Evolutionary conservation across 495 filamentous ascomycete species (phyloP).

Genomic region (Neurospora pannonica): DNA sequence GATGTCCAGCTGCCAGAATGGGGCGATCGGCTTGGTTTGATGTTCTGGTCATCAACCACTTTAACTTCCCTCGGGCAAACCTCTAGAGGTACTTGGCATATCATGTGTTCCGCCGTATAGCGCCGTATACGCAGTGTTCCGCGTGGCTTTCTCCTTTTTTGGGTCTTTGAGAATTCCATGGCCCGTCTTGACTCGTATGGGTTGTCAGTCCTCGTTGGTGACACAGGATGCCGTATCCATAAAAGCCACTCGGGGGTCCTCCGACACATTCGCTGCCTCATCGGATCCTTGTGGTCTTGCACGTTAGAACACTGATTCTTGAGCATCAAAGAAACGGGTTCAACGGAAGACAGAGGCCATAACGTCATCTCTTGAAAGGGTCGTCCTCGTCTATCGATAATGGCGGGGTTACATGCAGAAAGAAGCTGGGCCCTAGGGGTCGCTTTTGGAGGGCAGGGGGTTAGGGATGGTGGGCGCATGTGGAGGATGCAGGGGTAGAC

Average conservation of each 20-base stretch:
- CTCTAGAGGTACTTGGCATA: not conserved
- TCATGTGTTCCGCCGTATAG: not conserved
- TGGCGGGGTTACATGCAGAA: not conserved
- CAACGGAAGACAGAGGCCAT: not conserved
- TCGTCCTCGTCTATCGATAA: not conserved
- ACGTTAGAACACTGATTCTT: not conserved
- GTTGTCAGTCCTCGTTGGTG: not conserved
- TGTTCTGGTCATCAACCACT: not conserved
- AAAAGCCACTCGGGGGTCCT: not conserved
- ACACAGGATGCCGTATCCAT: not conserved
- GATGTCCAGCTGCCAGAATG: not conserved
- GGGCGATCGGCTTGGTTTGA: not conserved
- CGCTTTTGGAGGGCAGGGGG: not conserved
- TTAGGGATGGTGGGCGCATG: not conserved
- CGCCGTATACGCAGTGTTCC: not conserved
- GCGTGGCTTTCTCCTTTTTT: not conserved
- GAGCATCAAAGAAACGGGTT: not conserved
- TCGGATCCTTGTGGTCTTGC: not conserved
- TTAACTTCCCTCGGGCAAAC: not conserved
- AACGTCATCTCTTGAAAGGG: not conserved
- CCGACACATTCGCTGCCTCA: not conserved
- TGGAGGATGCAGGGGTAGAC: not conserved
- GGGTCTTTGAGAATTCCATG: not conserved
- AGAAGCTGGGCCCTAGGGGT: not conserved
- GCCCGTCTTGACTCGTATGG: not conserved